phyloP scores from a whole-genome alignment of 2,329 filamentous ascomycete species.

The Hymenoscyphus linearis region DNA sequence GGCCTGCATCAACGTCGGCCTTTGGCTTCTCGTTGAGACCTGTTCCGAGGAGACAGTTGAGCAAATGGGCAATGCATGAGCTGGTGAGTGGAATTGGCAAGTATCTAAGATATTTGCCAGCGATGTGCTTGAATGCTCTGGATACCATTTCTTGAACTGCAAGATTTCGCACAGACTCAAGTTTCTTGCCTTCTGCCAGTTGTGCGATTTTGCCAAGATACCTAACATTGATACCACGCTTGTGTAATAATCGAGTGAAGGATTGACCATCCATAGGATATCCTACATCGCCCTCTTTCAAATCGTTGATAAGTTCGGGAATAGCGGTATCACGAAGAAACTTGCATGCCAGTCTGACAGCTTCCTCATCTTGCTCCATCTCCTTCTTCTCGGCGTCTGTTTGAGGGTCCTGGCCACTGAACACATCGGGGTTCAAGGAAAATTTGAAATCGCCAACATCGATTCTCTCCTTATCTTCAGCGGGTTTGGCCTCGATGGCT shows the following conservation, averaged over 20 bases:
- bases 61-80: conserved; percentile 74
- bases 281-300: conserved; percentile 87
- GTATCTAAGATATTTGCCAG: conserved; percentile 71
- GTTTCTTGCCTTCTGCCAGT: conserved; percentile 62
- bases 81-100: conserved; percentile 76
- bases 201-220: conserved; percentile 84
- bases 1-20: conserved; percentile 68
- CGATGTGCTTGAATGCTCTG: conserved; percentile 92
- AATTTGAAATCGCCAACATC: conserved; percentile 86
- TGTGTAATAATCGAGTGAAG: conserved; percentile 81
- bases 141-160: conserved; percentile 88
- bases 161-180: conserved; percentile 72
- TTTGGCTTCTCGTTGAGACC: conserved; percentile 71
- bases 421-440: conserved; percentile 89
- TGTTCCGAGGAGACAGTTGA: conserved; percentile 86
- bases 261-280: conserved; percentile 99
- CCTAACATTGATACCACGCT: conserved; percentile 93
- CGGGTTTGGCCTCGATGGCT: conserved; percentile 18
- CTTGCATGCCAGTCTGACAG: conserved; percentile 77
- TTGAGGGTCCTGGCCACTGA: conserved; percentile 86
- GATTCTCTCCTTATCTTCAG: conserved; percentile 53
- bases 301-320: conserved; percentile 78
- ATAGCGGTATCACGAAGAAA: conserved; percentile 74
- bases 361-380: conserved; percentile 76
- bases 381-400: conserved; percentile 85